Base-by-base conservation (phyloP, 768 basidiomycete genomes). In the Pilatotrama ljubarskyi region DNA sequence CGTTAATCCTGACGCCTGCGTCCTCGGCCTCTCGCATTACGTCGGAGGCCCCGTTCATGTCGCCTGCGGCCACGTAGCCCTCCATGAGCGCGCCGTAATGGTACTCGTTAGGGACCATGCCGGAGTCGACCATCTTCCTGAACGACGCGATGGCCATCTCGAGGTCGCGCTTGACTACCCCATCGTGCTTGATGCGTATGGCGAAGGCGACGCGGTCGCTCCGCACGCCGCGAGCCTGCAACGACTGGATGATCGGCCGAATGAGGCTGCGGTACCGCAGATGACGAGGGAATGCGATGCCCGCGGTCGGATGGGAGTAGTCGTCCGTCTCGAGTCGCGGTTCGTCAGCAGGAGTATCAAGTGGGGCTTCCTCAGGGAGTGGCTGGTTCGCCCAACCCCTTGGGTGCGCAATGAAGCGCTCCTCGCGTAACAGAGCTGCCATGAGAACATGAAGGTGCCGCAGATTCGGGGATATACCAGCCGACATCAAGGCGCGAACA, bases 21-120 rank as follows among this genome's bases (percentile, higher is more conserved):
- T 75, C 72, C 40, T 70, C 66, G 25, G 85, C 82, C 17, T 82
- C 73, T 59, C 72, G 74, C 76, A 95, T 79, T 42, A 85, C 74
- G 51, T 77, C 76, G 57, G 79, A 71, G 24, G 91, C 89, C 18
- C 76, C 77, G 14, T 72, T 67, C 62, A 88, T 75, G 70, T 92
- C 79, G n/a, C 89, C 90, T 0, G 73, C 71, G 3, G 73, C 76
- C 17, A 79, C 73, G 65, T 86, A 87, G n/a, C 88, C 90, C 64
- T 90, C 85, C 80, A 95, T 86, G 58, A 95, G 74, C 52, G 90
- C 85, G 29, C 78, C 77, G 65, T 85, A 87, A 72, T 95, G 93
- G 68, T 90, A 84, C 55, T 78, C 77, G 66, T 84, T 88, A 10
- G 90, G 86, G 48, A 82, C 82, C 55, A 95, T 77, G 10, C 92